Base-by-base conservation (phyloP, 768 basidiomycete species). In the Rhodosporidiobolus odoratus region DNA sequence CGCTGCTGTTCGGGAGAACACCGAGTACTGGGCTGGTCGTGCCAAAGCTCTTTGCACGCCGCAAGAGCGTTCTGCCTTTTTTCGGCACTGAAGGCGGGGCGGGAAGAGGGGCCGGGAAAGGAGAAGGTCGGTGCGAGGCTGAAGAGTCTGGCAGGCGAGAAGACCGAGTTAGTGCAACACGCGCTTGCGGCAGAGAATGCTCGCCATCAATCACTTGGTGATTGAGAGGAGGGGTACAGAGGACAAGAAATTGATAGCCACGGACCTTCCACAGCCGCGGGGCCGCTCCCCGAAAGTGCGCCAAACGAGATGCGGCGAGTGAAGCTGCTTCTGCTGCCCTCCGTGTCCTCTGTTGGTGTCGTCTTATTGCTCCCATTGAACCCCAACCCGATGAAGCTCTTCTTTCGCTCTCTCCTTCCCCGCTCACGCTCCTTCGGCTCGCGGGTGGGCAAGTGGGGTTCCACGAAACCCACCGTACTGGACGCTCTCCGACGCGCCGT, bases 31-130 rank as follows among this genome's bases (percentile, higher is more conserved):
- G 66, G 35, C 54, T 56, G 32, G 54, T 65, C 32, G 62, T 65
- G 0, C 71, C 71, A 32, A 72, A 72, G 45, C 63, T 65, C 48
- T 58, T 72, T 23, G 71, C 71, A 7, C 71, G 63, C 2, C 71
- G 52, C 12, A 72, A 50, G 52, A 72, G 58, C 12, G 62, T 54
- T 25, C 58, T 65, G 13, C 59, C n/a, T 43, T 72, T 72, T 45
- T 54, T 62, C 3, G 60, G n/a, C 1, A 23, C 6, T 9, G 27
- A n/a, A 19, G 16, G 48, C 2, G n/a, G 30, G 34, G 61, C 5
- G 17, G 30, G 43, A 23, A 21, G 59, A 53, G 54, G 32, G 54
- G 54, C 32, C 13, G 21, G 30, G 30, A 8, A 13, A 2, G 62
- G 4, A 16, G 60, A 50, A 25, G 47, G 17, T n/a, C 34, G 32